Base-by-base conservation (phyloP, 352 stramenopile genomes). In the Globisporangium ultimum region DNA sequence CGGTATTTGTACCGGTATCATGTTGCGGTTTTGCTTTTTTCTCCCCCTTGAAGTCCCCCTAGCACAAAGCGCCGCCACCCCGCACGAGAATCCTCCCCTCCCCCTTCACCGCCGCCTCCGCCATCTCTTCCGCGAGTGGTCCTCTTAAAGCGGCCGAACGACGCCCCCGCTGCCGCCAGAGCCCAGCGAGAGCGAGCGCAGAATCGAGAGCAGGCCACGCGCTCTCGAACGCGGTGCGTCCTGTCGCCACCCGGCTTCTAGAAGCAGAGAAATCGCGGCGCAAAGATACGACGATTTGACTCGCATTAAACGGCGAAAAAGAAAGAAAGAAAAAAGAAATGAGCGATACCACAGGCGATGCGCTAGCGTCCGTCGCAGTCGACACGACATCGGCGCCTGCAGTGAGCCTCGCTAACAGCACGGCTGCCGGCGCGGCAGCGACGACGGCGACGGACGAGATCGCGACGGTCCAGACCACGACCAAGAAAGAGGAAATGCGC, bases 401-500 rank as follows among this genome's bases (percentile, higher is more conserved):
- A 36, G 40, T 45, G 40, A 45, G 40, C 13, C 40, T 45, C 13
- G 17, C 13, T 1, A 45, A 10, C 17, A 45, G 40, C 40, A 45
- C 13, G 13, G 40, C 40, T 17, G 40, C 40, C 18, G 40, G 40
- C 10, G 40, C 40, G 40, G 14, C 53, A 41, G 24, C 49, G 14
- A 24, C 21, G 21, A 20, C 52, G 3, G 28, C 32, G 7, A 49
- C 50, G 38, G 55, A 76, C 45, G 72, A 78, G 52, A 68, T 74
- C 51, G 63, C 67, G 14, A 74, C 68, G 1, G 68, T 84, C 21
- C 63, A 67, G 42, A 84, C 66, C 21, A 78, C 55, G 41, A 85
- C 76, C 40, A 81, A 83, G 65, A 87, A 85, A 66, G 80, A 87
- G 48, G 78, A 90, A 38, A 86, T 92, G 83, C 83, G 78, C 65